A percentile compares a stretch with the other conserved stretches of the same genome.
Evolutionary conservation across 2,329 filamentous ascomycete species (phyloP).

Genomic region (Tolypocladium cylindrosporum): DNA sequence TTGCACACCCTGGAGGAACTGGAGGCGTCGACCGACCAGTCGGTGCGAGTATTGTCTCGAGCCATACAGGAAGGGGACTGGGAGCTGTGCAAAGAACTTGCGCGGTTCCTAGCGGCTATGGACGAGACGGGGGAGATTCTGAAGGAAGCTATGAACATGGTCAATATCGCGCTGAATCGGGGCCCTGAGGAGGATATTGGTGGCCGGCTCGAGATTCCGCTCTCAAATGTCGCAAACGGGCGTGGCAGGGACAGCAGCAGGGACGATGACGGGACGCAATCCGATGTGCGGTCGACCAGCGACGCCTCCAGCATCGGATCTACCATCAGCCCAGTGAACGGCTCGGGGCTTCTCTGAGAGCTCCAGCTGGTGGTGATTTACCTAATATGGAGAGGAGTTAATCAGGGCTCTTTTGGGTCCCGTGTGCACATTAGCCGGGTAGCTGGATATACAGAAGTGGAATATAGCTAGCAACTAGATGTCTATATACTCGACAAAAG

Average conservation of each 20-base stretch:
- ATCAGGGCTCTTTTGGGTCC: not conserved
- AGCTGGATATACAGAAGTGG: not conserved
- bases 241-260: slow-evolving; percentile 16
- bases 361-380: not conserved
- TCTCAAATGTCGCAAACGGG: slow-evolving; percentile 18
- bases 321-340: slow-evolving; percentile 15
- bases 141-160: slow-evolving; percentile 57
- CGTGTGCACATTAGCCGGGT: not conserved
- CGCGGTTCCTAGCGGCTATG: slow-evolving; percentile 87
- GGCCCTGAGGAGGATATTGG: slow-evolving; percentile 18
- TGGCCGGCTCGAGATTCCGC: slow-evolving; percentile 21
- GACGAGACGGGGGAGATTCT: slow-evolving; percentile 79
- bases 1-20: slow-evolving; percentile 73
- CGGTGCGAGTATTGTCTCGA: slow-evolving; percentile 68
- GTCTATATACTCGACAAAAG: not conserved
- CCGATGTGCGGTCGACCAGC: slow-evolving; percentile 25
- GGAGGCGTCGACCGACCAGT: slow-evolving; percentile 60
- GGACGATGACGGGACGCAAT: slow-evolving; percentile 24
- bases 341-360: slow-evolving; percentile 1
- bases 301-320: slow-evolving; percentile 27
- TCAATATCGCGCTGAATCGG: slow-evolving; percentile 30
- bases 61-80: slow-evolving; percentile 83
- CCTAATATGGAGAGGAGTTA: not conserved
- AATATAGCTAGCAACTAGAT: not conserved
- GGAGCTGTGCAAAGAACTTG: slow-evolving; percentile 91